These are phyloP conservation scores for Abrus precatorius DNA, from an alignment of 306 rosid genomes.

Conservation along the genomic window DNA sequence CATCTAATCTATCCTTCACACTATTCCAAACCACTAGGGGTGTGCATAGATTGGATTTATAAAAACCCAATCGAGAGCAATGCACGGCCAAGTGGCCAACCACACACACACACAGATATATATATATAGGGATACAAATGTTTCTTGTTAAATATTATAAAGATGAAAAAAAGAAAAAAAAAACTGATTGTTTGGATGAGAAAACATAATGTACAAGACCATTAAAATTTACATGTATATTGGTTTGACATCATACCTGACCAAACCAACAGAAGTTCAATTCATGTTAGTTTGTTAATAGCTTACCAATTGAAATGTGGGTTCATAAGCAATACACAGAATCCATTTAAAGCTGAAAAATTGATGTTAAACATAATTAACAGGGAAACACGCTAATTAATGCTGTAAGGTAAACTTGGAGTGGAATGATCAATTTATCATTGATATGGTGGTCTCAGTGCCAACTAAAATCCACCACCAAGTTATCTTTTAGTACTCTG, in stretches of 20 bases:
- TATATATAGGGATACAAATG: too few relatives aligned
- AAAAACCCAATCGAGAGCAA: too few relatives aligned
- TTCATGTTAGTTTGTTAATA: slow-evolving; percentile 40
- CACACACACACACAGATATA: too few relatives aligned
- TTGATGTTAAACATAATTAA: slow-evolving; percentile 36
- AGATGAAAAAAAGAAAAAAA: background rate
- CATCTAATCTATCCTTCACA: too few relatives aligned
- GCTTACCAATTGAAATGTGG: slow-evolving; percentile 49
- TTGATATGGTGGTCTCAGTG: slow-evolving; percentile 36
- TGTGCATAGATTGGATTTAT: too few relatives aligned
- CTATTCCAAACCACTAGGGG: too few relatives aligned
- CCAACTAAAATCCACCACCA: slow-evolving; percentile 34
- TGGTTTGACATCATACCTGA: slow-evolving; percentile 47
- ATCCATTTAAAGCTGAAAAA: slow-evolving; percentile 26
- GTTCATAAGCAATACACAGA: slow-evolving; percentile 43
- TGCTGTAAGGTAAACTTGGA: slow-evolving; percentile 35
- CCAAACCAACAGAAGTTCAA: slow-evolving; percentile 33
- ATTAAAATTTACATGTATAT: background rate
- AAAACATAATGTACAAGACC: slow-evolving; percentile 7
- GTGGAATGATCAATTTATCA: slow-evolving; percentile 41
- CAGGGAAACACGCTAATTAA: slow-evolving; percentile 12
- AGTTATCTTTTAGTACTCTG: slow-evolving; percentile 50
- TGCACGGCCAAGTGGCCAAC: too few relatives aligned
- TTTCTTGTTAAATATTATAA: slow-evolving; percentile 2
- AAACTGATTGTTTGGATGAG: background rate